Conservation (phyloP, 352 stramenopile genomes). For the Pythium sp. region DNA sequence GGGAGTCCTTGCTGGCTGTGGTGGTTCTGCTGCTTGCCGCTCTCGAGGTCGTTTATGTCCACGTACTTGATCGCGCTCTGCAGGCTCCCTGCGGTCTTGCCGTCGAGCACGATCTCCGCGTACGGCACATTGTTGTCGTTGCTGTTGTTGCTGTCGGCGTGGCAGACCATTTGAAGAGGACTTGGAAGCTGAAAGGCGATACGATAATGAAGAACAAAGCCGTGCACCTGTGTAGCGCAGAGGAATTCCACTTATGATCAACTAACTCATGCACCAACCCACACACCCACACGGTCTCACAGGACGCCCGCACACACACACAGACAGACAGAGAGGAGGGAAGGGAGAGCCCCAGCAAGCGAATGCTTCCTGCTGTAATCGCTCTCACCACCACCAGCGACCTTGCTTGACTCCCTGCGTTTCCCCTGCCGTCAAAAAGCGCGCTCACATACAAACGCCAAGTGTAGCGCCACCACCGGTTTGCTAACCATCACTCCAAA, state of each 20-base stretch:
- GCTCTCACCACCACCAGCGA: background rate
- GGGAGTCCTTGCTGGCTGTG: conserved; percentile 6
- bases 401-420: background rate
- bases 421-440: background rate
- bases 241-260: conserved; percentile 21
- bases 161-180: conserved; percentile 18
- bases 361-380: background rate
- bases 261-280: conserved; percentile 2
- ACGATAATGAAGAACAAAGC: conserved; percentile 8
- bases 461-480: conserved; percentile 19
- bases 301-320: background rate
- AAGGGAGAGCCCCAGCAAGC: background rate
- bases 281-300: background rate
- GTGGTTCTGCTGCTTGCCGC: conserved; percentile 13
- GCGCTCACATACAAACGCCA: conserved; percentile 7
- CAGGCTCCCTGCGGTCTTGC: conserved; percentile 22
- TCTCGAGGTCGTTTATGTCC: conserved; percentile 29
- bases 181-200: background rate
- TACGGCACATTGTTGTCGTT: conserved; percentile 45
- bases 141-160: conserved; percentile 33
- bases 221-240: conserved; percentile 11
- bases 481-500: conserved; percentile 8
- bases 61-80: conserved; percentile 30
- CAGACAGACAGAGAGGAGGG: background rate
- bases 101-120: conserved; percentile 55